Conservation (phyloP, 2,329 filamentous ascomycete genomes). For the Orbilia brochopaga region DNA sequence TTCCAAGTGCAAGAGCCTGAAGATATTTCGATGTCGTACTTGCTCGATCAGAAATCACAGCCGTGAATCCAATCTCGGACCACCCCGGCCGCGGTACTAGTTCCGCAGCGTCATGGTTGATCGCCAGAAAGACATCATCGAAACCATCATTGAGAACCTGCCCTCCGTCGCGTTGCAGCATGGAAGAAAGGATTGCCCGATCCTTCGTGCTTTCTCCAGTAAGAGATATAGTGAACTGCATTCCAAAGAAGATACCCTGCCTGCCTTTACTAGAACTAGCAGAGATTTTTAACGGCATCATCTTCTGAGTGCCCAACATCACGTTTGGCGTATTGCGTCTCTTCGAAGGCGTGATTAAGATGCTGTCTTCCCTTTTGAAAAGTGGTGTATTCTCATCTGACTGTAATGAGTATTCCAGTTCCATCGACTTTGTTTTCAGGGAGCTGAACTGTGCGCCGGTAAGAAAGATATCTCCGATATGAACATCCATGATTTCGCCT, state of each 20-base stretch:
- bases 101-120: conserved; percentile 52
- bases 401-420: conserved; percentile 15
- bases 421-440: conserved; percentile 11
- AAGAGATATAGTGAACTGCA: conserved; percentile 35
- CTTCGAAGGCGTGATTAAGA: conserved; percentile 23
- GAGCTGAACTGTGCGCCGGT: conserved; percentile 17
- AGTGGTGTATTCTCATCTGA: conserved; percentile 18
- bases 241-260: conserved; percentile 19
- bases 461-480: conserved; percentile 18
- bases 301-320: conserved; percentile 5
- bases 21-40: conserved; percentile 90
- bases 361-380: conserved; percentile 24
- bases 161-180: conserved; percentile 75
- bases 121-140: conserved; percentile 71
- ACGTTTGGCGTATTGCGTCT: conserved; percentile 25
- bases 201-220: conserved; percentile 8
- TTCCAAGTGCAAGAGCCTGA: conserved; percentile 85
- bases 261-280: conserved; percentile 7
- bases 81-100: conserved; percentile 66
- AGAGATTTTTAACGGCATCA: conserved; percentile 15
- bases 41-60: conserved; percentile 82
- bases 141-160: conserved; percentile 76
- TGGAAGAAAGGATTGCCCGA: conserved; percentile 63
- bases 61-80: conserved; percentile 73
- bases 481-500: conserved; percentile 1